Conservation (phyloP, 1,284 basidiomycete genomes). For the Paramarasmius palmivorus region DNA sequence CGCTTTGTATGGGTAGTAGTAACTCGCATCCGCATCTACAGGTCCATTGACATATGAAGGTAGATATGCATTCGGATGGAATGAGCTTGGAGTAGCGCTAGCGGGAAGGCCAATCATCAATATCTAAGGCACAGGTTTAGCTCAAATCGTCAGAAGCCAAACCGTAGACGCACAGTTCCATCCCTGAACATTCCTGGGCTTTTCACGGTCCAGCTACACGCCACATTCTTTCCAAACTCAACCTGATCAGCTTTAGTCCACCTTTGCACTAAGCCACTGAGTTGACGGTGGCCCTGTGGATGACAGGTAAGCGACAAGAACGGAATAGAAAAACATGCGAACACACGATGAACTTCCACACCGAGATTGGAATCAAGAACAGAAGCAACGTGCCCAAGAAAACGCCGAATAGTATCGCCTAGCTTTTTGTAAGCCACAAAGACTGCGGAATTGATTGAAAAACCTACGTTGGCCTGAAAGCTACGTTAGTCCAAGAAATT, state of each 20-base stretch:
- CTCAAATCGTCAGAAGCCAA: neutral
- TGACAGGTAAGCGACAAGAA: neutral
- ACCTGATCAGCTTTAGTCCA: constrained; percentile 46
- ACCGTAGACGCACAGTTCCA: constrained; percentile 34
- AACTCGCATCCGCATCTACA: constrained; percentile 21
- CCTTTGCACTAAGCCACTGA: constrained; percentile 37
- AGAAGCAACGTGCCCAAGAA: constrained; percentile 40
- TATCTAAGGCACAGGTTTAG: constrained; percentile 26
- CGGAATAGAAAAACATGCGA: neutral
- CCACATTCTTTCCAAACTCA: constrained; percentile 25
- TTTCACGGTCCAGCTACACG: constrained; percentile 47
- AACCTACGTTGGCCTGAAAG: constrained; percentile 11
- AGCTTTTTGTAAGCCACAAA: constrained; percentile 35
- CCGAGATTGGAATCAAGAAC: constrained; percentile 42
- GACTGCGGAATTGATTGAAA: constrained; percentile 4
- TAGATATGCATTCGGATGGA: constrained; percentile 44
- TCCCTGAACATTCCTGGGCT: constrained; percentile 43
- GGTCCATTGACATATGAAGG: constrained; percentile 37
- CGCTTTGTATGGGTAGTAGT: constrained; percentile 27
- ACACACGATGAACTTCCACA: constrained; percentile 52
- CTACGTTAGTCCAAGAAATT: neutral
- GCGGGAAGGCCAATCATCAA: constrained; percentile 42
- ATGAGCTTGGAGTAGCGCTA: constrained; percentile 31
- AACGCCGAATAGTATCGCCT: constrained; percentile 34
- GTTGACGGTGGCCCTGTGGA: constrained; percentile 43